These are phyloP conservation scores for Taiwanofungus camphoratus DNA, from an alignment of 1,284 basidiomycete species.

Conservation along the genomic window DNA sequence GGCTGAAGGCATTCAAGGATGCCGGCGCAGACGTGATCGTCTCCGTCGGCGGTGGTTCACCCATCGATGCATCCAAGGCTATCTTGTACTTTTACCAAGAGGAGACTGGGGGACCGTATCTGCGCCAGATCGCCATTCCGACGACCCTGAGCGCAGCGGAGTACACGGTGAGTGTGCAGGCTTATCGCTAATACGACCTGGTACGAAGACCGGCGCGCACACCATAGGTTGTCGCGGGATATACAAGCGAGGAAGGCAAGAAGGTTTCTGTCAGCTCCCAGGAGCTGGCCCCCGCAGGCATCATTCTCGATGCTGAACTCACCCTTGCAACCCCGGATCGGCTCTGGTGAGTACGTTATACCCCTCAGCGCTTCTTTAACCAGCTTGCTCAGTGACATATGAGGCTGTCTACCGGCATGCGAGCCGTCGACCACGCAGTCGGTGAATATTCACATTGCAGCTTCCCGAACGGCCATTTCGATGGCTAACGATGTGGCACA, in stretches of 20 bases:
- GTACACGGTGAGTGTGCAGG: conserved; percentile 44
- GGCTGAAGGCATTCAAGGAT: conserved; percentile 50
- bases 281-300: conserved; percentile 57
- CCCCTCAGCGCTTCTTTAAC: not conserved
- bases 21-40: conserved; percentile 62
- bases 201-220: not conserved
- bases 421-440: conserved; percentile 76
- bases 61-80: conserved; percentile 72
- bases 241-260: conserved; percentile 63
- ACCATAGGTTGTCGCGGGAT: conserved; percentile 58
- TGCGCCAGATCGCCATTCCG: conserved; percentile 66
- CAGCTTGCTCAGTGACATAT: not conserved
- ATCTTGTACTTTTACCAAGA: conserved; percentile 59
- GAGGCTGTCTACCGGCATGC: conserved; percentile 73
- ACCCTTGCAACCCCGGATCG: conserved; percentile 69
- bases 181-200: not conserved
- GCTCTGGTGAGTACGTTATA: conserved; percentile 47
- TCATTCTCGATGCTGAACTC: conserved; percentile 76
- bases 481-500: conserved; percentile 21
- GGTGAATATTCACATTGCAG: conserved; percentile 29
- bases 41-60: conserved; percentile 75
- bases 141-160: conserved; percentile 82
- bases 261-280: conserved; percentile 54
- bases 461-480: not conserved
- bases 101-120: conserved; percentile 41